phyloP scores from a whole-genome alignment of 1,284 basidiomycete species.

The Microbotryum lychnidis-dioicae region DNA sequence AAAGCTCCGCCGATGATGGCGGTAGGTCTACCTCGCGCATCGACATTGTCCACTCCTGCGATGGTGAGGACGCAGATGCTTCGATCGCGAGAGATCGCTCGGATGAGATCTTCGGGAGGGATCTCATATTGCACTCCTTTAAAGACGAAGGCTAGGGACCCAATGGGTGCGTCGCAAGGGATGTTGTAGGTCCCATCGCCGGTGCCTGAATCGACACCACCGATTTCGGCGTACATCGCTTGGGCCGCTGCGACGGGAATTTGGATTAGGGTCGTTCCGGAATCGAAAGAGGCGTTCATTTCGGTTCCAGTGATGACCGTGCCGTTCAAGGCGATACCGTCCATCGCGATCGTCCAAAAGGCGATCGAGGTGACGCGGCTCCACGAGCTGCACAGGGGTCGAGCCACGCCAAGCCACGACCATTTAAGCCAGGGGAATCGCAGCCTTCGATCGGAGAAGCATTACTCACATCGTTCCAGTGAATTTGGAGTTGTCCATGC shows the following conservation, averaged over 20 bases:
- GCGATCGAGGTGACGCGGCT: slow-evolving; percentile 2
- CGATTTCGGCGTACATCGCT: slow-evolving; percentile 9
- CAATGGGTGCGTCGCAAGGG: slow-evolving; percentile 6
- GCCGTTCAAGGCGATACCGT: slow-evolving; percentile 7
- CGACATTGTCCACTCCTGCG: slow-evolving; percentile 1
- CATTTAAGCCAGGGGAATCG: background rate
- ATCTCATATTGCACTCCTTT: slow-evolving; percentile 10
- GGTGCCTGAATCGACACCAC: background rate
- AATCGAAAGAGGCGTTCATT: slow-evolving; percentile 3
- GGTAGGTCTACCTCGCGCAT: background rate
- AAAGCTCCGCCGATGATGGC: slow-evolving; percentile 4
- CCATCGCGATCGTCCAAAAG: slow-evolving; percentile 9
- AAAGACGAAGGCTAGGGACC: slow-evolving; percentile 6
- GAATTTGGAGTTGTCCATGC: slow-evolving; percentile 2
- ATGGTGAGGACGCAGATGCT: slow-evolving; percentile 11
- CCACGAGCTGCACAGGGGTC: slow-evolving; percentile 4
- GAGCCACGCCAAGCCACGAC: background rate
- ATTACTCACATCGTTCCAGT: background rate
- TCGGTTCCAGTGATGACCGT: background rate
- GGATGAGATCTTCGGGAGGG: slow-evolving; percentile 8
- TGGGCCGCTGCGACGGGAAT: slow-evolving; percentile 6
- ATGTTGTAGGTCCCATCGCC: slow-evolving; percentile 8
- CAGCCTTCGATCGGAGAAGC: background rate
- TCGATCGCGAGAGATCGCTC: slow-evolving; percentile 10
- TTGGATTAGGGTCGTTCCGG: slow-evolving; percentile 15